Evolutionary conservation across 202 grass and related monocot genomes (phyloP), one percentile per base, ranked within the genome.

Genomic region (Dendrocalamus latiflorus): DNA sequence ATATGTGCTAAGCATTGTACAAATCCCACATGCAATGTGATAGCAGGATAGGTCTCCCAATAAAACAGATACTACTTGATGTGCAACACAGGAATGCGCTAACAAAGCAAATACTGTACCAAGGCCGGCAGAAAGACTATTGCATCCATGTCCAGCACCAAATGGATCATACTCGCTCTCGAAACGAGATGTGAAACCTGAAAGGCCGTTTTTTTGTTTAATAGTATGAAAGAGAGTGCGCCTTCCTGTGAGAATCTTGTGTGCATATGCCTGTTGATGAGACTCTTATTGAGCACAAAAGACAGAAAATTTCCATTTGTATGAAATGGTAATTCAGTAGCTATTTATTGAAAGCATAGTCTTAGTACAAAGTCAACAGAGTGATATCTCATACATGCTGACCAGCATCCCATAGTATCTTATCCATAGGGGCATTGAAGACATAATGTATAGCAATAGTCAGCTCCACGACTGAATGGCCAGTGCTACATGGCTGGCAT

Each of bases 171-270:
- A 94, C 75, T 91, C 73, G 37, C 92, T 94, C 79, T 94, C 92
- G 44, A 84, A 76, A 77, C 87, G 89, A 74, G 92, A 94, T 43
- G 87, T 94, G 81, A 91, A 91, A 82, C 86, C 89, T 22, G 89
- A 94, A 69, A 94, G 84, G 62, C 92, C 89, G 16, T 83, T 67
- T 89, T 87, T 94, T 72, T 83, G 72, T 69, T 80, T 89, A 63
- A 94, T 82, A 76, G 92, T 91, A 75, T 91, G 89, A 69, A 94
- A 91, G 12, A 80, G 74, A 72, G 76, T 68, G 12, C 89, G 80
- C 64, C 92, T 91, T 79, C 92, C 92, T 16, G 89, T 94, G 63
- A 94, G 86, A 88, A 94, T 91, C 87, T 94, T 94, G 77, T 94
- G 92, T 65, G 89, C 92, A 83, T 91, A 91, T 22, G 89, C 82